A percentile compares a stretch with the other conserved stretches of the same genome.
Conservation (phyloP, 2,329 filamentous ascomycete species). For the Penicillium sp. region DNA sequence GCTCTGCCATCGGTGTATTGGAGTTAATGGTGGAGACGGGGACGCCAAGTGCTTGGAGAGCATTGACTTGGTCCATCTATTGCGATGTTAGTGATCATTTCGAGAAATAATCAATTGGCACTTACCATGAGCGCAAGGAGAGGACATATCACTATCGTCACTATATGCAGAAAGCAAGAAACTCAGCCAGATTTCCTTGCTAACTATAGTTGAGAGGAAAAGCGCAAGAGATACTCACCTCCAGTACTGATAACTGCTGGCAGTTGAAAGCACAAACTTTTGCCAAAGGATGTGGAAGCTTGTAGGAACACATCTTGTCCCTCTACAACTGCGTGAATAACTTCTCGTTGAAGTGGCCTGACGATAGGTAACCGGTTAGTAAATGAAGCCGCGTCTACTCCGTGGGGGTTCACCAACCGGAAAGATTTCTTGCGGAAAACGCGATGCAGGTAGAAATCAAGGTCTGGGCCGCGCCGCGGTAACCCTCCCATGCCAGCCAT, state of each 20-base stretch:
- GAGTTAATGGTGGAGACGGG: conserved; percentile 83
- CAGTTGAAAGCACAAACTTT: conserved; percentile 88
- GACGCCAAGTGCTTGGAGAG: conserved; percentile 68
- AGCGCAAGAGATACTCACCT: conserved; percentile 52
- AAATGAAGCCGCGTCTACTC: neutral
- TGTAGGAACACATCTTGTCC: conserved; percentile 91
- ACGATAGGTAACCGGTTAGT: neutral
- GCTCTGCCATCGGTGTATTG: conserved; percentile 63
- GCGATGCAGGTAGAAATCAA: conserved; percentile 68
- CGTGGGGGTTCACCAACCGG: conserved; percentile 48
- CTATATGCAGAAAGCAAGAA: conserved; percentile 41
- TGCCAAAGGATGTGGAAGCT: conserved; percentile 71
- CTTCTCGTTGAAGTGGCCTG: conserved; percentile 80
- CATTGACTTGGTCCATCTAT: conserved; percentile 86
- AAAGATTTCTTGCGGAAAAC: conserved; percentile 73
- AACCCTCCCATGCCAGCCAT: conserved; percentile 26
- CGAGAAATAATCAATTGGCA: neutral
- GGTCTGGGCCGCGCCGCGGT: conserved; percentile 47
- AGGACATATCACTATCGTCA: conserved; percentile 87
- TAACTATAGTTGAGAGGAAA: neutral
- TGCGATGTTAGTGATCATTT: neutral
- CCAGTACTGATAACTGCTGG: conserved; percentile 83
- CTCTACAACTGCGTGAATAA: conserved; percentile 74
- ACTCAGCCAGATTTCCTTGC: conserved; percentile 1
- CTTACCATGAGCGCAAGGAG: conserved; percentile 80